These are phyloP conservation scores for Wickerhamiella azyma DNA, from an alignment of 805 yeast species.

Conservation along the genomic window DNA sequence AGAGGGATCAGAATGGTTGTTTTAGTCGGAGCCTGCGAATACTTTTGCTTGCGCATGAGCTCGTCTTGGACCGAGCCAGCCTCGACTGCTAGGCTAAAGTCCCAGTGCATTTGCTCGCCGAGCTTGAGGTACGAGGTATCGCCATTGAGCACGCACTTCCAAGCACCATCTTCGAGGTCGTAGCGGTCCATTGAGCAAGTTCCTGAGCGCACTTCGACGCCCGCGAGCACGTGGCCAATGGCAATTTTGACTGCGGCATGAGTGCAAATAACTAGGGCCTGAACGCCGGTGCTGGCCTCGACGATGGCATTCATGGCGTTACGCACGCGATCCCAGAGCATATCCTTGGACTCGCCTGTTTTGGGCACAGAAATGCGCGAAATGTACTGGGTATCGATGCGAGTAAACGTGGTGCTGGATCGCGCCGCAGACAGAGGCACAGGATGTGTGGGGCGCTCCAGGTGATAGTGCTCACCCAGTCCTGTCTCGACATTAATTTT, in stretches of 20 bases:
- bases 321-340: conserved; percentile 50
- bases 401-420: conserved; percentile 42
- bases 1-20: conserved; percentile 35
- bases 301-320: conserved; percentile 44
- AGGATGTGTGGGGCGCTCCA: conserved; percentile 56
- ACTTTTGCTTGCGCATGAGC: conserved; percentile 12
- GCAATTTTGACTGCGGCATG: conserved; percentile 94
- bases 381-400: conserved; percentile 34
- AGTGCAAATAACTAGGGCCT: conserved; percentile 57
- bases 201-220: conserved; percentile 54
- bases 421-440: conserved; percentile 16
- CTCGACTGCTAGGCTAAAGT: conserved; percentile 54
- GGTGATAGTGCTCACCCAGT: conserved; percentile 82
- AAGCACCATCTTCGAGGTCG: conserved; percentile 27
- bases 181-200: conserved; percentile 73
- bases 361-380: conserved; percentile 46
- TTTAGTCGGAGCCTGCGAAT: conserved; percentile 9
- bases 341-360: conserved; percentile 61
- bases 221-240: conserved; percentile 55
- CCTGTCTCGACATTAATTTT: conserved; percentile 65
- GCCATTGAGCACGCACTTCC: conserved; percentile 62
- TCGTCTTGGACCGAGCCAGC: conserved; percentile 88
- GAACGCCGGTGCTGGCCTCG: conserved; percentile 38
- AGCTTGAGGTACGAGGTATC: conserved; percentile 49
- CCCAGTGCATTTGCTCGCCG: conserved; percentile 95